Percentiles rank a stretch among this genome's conserved stretches.
Conservation (phyloP, 768 basidiomycete species). For the Rhodosporidiobolus sp. region DNA sequence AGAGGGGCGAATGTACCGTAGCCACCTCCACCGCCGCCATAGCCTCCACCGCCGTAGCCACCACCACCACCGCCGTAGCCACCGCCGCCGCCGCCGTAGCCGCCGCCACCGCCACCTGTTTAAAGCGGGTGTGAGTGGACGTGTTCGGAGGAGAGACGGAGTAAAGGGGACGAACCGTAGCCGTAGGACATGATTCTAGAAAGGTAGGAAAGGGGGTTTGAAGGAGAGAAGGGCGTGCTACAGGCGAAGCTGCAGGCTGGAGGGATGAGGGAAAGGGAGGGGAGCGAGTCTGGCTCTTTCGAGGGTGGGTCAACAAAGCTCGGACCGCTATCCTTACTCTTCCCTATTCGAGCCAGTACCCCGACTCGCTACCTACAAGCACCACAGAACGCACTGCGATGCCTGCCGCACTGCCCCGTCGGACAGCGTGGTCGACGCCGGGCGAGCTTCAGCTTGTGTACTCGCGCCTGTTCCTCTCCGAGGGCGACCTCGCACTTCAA, state of each 20-base stretch:
- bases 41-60: slow-evolving; percentile 33
- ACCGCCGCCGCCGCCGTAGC: slow-evolving; percentile 2
- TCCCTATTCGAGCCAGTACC: too few species aligned
- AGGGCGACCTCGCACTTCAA: slow-evolving; percentile 61
- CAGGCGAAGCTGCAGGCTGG: neutral
- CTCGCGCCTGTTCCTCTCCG: slow-evolving; percentile 60
- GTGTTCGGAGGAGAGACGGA: neutral
- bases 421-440: slow-evolving; percentile 72
- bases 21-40: slow-evolving; percentile 48
- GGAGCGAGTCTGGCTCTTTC: neutral
- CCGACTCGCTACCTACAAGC: too few species aligned
- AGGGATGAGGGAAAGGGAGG: neutral
- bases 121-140: neutral
- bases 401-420: slow-evolving; percentile 55
- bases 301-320: neutral
- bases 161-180: neutral
- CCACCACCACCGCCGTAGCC: slow-evolving; percentile 34
- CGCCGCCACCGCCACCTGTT: slow-evolving; percentile 16
- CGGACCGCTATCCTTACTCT: neutral
- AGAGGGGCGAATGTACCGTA: slow-evolving; percentile 42
- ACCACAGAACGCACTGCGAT: neutral
- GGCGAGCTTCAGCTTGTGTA: slow-evolving; percentile 73
- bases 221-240: neutral
- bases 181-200: too few species aligned
- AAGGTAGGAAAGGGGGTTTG: neutral